Conservation (phyloP, 164 flowering plant species). For the Sextonia rubra region DNA sequence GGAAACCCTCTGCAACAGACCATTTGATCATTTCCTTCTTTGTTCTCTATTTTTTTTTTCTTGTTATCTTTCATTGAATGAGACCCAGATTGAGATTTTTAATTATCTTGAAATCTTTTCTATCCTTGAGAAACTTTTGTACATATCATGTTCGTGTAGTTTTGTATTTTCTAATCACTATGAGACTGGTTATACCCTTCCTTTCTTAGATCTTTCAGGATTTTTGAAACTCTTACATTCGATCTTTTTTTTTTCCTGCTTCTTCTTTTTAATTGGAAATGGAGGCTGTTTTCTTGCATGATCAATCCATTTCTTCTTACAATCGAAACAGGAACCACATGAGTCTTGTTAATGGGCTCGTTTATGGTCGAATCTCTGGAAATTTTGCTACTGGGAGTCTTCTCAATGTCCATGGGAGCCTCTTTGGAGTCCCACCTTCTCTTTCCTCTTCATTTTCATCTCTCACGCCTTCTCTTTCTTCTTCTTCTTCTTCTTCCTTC, state of each 20-base stretch:
- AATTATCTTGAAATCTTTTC: background rate
- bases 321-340: background rate
- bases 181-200: background rate
- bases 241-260: background rate
- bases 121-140: background rate
- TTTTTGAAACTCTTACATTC: too few relatives aligned
- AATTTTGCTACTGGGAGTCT: background rate
- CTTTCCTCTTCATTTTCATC: constrained; percentile 18
- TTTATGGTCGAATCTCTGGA: background rate
- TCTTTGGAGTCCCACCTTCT: constrained; percentile 17
- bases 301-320: constrained; percentile 10
- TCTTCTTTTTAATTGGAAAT: background rate
- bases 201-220: background rate
- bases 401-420: constrained; percentile 16
- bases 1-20: background rate
- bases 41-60: background rate
- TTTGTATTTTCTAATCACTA: too few relatives aligned
- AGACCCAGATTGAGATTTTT: background rate
- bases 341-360: background rate
- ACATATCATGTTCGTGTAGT: too few relatives aligned
- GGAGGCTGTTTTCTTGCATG: constrained; percentile 9
- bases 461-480: background rate
- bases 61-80: background rate
- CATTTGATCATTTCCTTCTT: background rate
- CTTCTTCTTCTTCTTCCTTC: constrained; percentile 13